These are phyloP conservation scores for Boletus sensibilis DNA, from an alignment of 768 basidiomycete genomes.

Conservation along the genomic window DNA sequence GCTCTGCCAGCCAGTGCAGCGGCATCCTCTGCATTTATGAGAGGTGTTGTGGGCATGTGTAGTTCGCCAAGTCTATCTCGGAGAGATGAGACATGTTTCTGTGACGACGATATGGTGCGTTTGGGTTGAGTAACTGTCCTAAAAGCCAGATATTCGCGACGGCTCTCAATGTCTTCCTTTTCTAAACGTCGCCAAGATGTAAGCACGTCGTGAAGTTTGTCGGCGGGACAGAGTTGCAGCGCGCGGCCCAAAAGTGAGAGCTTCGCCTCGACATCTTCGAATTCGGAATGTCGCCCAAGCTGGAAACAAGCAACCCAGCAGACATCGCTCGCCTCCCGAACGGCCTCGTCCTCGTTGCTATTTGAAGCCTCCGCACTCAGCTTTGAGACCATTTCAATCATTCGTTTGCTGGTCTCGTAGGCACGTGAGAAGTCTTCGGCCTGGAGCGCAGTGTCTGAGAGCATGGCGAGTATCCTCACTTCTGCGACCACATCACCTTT, in stretches of 20 bases:
- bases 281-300: constrained; percentile 81
- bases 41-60: constrained; percentile 65
- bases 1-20: constrained; percentile 77
- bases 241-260: constrained; percentile 75
- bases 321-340: constrained; percentile 69
- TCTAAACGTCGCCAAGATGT: constrained; percentile 74
- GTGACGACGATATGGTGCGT: constrained; percentile 21
- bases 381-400: constrained; percentile 61
- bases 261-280: constrained; percentile 63
- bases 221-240: constrained; percentile 81
- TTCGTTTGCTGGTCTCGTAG: constrained; percentile 65
- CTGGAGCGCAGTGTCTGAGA: constrained; percentile 83
- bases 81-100: constrained; percentile 50
- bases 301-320: constrained; percentile 91
- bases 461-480: constrained; percentile 84
- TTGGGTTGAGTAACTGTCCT: constrained; percentile 20
- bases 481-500: constrained; percentile 69
- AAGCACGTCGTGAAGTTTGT: constrained; percentile 76
- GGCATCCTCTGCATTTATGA: constrained; percentile 73
- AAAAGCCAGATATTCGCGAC: constrained; percentile 43
- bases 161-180: constrained; percentile 54
- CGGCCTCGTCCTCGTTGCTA: constrained; percentile 37
- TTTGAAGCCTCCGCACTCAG: constrained; percentile 39
- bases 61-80: constrained; percentile 62
- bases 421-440: constrained; percentile 77